Conservation (phyloP, 2,329 filamentous ascomycete genomes). For the Botrytis fragariae region DNA sequence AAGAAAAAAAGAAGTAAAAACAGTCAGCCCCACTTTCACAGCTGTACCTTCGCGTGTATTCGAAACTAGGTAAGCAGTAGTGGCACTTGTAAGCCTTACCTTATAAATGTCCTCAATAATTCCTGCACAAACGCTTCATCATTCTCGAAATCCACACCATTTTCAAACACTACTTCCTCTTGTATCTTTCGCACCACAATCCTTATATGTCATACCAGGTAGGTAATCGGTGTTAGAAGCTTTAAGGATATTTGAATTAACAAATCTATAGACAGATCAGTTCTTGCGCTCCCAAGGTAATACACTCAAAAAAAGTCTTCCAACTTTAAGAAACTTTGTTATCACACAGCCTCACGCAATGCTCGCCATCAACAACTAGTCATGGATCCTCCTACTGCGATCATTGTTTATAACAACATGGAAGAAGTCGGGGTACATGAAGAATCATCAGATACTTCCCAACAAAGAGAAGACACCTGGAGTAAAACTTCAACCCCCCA, state of each 20-base stretch:
- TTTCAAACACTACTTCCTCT: background rate
- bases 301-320: background rate
- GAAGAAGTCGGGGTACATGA: background rate
- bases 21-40: background rate
- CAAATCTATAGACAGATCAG: background rate
- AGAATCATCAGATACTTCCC: background rate
- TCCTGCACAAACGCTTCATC: background rate
- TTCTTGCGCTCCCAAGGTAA: background rate
- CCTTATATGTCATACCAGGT: background rate
- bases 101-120: background rate
- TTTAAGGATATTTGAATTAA: rapidly evolving
- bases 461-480: background rate
- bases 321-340: background rate
- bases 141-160: background rate
- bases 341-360: background rate
- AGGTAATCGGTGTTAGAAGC: background rate
- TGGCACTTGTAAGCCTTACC: background rate
- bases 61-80: background rate
- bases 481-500: background rate
- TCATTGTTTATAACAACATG: background rate
- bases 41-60: rapidly evolving
- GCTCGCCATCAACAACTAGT: background rate
- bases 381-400: background rate
- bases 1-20: too few relatives aligned
- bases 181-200: background rate